Base-by-base conservation (phyloP, 192 early-diverging fungal genomes). In the Coemansia sp. region DNA sequence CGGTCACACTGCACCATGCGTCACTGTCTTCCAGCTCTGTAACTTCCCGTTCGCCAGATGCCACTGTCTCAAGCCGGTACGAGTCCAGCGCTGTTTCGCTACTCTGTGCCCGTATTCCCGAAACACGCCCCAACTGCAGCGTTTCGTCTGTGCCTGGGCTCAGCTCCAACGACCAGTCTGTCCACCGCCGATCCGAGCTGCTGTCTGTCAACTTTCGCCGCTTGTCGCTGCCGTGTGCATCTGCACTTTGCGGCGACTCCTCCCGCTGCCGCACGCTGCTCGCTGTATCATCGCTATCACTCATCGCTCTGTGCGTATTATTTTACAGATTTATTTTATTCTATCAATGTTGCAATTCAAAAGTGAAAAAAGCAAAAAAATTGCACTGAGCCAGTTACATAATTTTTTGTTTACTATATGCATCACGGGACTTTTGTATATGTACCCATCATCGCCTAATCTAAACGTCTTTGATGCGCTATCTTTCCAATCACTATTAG, bases 41-140 rank as follows among this genome's bases (percentile, higher is more conserved):
- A 7, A 51, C 25, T 10, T 22, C 25, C 1, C 60, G 62, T 27
- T 65, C 64, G 14, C 66, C 73, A 1, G 53, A 55, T 14, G 66
- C 66, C 41, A 82, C 54, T 21, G 79, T 76, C 22, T 82, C 79
- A 11, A 82, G 65, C n/a, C 60, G 55, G 62, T 80, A 80, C 9
- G 77, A 70, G 32, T 79, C 75, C 6, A 72, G 27, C 4, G 65
- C 61, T 22, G 66, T 72, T 23, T 67, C 64, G 29, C 35, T 21
- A 19, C 41, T n/a, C 41, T 43, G 41, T n/a, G 2, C 19, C 5
- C n/a, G 56, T 15, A 25, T n/a, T 39, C 37, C 23, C 22, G 55
- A 57, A 1, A 64, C 56, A 8, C 71, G 54, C 2, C 57, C 60
- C 5, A 78, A 27, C 56, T 78, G 75, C n/a, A 78, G 60, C n/a